A percentile compares a stretch with the other conserved stretches of the same genome.
Evolutionary conservation across 352 stramenopile genomes (phyloP).

Genomic region (Globisporangium mamillatum): DNA sequence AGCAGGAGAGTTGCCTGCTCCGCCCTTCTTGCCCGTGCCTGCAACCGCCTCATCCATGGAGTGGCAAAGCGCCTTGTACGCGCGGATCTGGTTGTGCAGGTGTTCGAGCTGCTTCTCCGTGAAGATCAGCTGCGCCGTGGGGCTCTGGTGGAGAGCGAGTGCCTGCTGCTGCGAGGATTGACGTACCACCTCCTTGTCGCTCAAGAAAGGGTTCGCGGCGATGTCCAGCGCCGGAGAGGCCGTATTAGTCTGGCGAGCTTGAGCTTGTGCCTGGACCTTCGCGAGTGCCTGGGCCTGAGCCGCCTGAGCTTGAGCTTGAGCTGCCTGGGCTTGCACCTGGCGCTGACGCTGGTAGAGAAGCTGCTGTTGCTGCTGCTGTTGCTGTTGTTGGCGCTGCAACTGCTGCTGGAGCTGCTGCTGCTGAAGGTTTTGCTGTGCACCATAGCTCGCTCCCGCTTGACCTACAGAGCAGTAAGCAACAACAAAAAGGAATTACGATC

Average conservation of each 20-base stretch:
- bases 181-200: slow-evolving; percentile 44
- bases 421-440: neutral
- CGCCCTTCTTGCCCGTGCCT: slow-evolving; percentile 22
- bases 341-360: slow-evolving; percentile 32
- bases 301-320: slow-evolving; percentile 22
- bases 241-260: slow-evolving; percentile 7
- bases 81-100: slow-evolving; percentile 82
- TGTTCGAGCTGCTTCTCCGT: slow-evolving; percentile 85
- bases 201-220: slow-evolving; percentile 57
- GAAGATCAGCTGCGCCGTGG: slow-evolving; percentile 55
- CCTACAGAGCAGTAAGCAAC: neutral
- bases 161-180: slow-evolving; percentile 32
- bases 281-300: slow-evolving; percentile 19
- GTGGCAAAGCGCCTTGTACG: slow-evolving; percentile 81
- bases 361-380: slow-evolving; percentile 25
- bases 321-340: slow-evolving; percentile 24
- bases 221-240: slow-evolving; percentile 35
- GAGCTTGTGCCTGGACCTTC: slow-evolving; percentile 20
- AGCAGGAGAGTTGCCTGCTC: neutral
- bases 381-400: slow-evolving; percentile 26
- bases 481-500: too few species aligned
- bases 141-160: slow-evolving; percentile 34
- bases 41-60: slow-evolving; percentile 72
- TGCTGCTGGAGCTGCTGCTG: slow-evolving; percentile 19
- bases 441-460: slow-evolving; percentile 1